Conservation (phyloP, 2,329 filamentous ascomycete genomes). For the Arthrocladium fulminans region DNA sequence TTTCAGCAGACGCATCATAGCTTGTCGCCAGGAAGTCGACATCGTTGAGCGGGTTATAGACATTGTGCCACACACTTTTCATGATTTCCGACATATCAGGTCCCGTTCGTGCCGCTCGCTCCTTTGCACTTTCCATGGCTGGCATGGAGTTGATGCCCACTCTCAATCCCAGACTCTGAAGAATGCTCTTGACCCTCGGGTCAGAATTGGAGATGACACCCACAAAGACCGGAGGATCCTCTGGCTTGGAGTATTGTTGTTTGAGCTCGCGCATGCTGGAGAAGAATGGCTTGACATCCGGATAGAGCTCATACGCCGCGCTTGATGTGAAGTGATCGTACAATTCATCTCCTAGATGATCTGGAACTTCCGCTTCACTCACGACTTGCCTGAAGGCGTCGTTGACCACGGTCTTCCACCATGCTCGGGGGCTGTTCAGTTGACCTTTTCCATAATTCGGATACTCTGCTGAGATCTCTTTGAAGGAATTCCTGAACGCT, state of each 20-base stretch:
- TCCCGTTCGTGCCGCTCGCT: constrained; percentile 18
- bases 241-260: constrained; percentile 4
- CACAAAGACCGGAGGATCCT: constrained; percentile 29
- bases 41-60: constrained; percentile 24
- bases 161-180: constrained; percentile 32
- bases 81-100: constrained; percentile 23
- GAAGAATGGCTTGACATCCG: constrained; percentile 34
- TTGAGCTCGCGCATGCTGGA: constrained; percentile 25
- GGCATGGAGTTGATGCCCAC: constrained; percentile 25
- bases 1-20: constrained; percentile 39
- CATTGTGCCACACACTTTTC: constrained; percentile 6
- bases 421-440: constrained; percentile 31
- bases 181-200: constrained; percentile 33
- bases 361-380: constrained; percentile 24
- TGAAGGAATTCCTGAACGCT: constrained; percentile 32
- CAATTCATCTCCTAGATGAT: constrained; percentile 28
- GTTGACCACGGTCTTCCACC: constrained; percentile 38
- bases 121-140: neutral
- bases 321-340: constrained; percentile 33
- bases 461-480: constrained; percentile 25
- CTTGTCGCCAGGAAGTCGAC: constrained; percentile 39
- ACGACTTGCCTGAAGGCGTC: constrained; percentile 28
- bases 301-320: constrained; percentile 34
- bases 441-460: constrained; percentile 39
- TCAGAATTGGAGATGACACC: constrained; percentile 41